Evolutionary conservation across 306 rosid genomes (phyloP), one percentile per base, ranked within the genome.

Genomic region (Sechiopsis laciniata): DNA sequence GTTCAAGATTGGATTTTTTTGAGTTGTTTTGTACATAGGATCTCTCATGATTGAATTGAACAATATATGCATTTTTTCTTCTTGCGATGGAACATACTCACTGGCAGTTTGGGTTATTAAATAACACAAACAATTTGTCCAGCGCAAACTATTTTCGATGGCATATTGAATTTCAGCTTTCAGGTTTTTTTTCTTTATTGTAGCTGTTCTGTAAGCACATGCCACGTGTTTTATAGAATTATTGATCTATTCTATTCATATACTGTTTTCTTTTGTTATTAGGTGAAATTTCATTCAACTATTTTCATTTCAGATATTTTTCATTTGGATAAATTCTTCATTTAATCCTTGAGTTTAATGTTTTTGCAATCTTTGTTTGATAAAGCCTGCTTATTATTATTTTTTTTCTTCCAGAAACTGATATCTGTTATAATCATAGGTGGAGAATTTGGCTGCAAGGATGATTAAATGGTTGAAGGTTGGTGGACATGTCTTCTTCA

Each of bases 381-480:
- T 70, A 16, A 16, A 51, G 74, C 59, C 8, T 50, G 45, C 21
- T 20, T 46, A 20, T 46, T 32, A 32, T 24, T 24, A 29, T 24
- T 51, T 24, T 24, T 51, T 24, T 50, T 19, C 45, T 51, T 68
- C 15, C 17, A 14, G 26, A 9, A 54, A 55, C 64, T 10, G 3
- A 72, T 35, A 17, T 29, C 0, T 50, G 20, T 59, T 76, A 48
- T 68, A 55, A 73, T 64, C 73, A 51, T 78, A 94, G 98, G 97
- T 90, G 76, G 87, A 81, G 73, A 72, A 73, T 57, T 87, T 94
- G 78, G 96, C 86, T 9, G 86, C 68, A 79, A 86, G 89, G 79
- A 90, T 90, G 92, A 80, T 90, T 45, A 88, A 81, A 81, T 94
- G 98, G 98, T 72, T 94, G 76, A 94, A 89, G 82, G 95, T 86